Evolutionary conservation across 768 basidiomycete genomes (phyloP).

Genomic region (Lactarius evosmus): DNA sequence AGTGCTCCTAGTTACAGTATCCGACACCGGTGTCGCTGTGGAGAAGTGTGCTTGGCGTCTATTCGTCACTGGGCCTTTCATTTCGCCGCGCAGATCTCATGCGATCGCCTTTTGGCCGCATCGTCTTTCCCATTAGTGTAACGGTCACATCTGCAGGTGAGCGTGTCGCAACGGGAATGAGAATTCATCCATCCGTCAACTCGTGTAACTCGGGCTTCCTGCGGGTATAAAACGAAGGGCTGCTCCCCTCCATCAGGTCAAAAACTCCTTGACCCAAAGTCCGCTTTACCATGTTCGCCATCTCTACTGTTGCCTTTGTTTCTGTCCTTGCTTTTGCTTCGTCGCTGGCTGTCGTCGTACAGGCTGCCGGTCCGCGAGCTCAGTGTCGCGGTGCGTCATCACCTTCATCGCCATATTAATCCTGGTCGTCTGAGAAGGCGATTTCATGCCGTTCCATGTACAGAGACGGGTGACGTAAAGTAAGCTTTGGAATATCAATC

Average conservation of each 20-base stretch:
- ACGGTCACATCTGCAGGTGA: neutral
- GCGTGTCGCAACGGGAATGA: neutral
- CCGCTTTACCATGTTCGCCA: neutral
- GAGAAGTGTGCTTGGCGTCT: neutral
- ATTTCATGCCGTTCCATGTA: neutral
- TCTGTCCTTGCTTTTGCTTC: conserved; percentile 10
- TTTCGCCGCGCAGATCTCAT: neutral
- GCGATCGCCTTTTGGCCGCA: too few relatives aligned
- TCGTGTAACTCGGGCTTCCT: too few relatives aligned
- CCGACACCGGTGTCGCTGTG: neutral
- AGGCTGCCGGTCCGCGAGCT: conserved; percentile 1
- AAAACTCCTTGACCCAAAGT: neutral
- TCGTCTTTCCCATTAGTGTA: too few relatives aligned
- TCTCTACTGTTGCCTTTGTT: conserved; percentile 1
- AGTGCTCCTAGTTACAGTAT: neutral
- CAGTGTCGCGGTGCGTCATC: conserved; percentile 4
- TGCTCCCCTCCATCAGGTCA: neutral
- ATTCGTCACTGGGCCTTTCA: neutral
- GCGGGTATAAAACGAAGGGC: neutral
- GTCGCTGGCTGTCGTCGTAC: neutral
- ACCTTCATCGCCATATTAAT: neutral
- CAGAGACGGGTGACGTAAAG: neutral
- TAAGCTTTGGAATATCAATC: neutral
- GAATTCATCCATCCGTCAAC: too few relatives aligned
- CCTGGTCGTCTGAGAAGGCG: neutral